Conservation (phyloP, 2,329 filamentous ascomycete species). For the Gremmenia infestans region DNA sequence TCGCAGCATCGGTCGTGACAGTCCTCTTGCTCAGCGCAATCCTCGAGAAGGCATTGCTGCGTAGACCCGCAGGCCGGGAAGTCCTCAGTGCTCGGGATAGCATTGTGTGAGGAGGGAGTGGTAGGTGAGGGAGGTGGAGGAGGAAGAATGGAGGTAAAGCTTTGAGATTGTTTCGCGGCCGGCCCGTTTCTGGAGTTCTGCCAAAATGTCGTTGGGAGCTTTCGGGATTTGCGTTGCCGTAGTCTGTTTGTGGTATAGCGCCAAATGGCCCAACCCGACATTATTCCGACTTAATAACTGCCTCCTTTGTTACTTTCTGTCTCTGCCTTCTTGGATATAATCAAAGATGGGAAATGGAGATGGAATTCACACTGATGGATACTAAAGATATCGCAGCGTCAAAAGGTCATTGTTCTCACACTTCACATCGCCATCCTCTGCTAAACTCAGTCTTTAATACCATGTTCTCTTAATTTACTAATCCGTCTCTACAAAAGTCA, state of each 20-base stretch:
- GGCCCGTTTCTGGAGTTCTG: background rate
- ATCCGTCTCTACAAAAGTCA: background rate
- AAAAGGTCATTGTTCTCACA: too few species aligned
- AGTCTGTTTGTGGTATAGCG: background rate
- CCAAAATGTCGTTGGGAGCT: background rate
- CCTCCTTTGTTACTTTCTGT: too few species aligned
- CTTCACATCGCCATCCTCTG: background rate
- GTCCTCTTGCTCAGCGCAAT: conserved; percentile 48
- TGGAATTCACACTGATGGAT: background rate
- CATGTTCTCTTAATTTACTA: background rate
- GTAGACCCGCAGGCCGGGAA: conserved; percentile 55
- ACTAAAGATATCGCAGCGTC: background rate
- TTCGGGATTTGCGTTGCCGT: background rate
- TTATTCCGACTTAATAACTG: background rate
- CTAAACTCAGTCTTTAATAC: background rate
- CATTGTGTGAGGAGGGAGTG: conserved; percentile 43
- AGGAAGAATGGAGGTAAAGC: background rate
- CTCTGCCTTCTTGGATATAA: too few species aligned
- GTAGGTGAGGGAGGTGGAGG: conserved; percentile 7
- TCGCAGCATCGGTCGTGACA: conserved; percentile 94
- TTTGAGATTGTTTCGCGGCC: background rate
- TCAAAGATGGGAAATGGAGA: too few species aligned
- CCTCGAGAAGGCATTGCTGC: conserved; percentile 29
- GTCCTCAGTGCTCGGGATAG: conserved; percentile 66
- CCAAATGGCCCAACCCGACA: background rate